Evolutionary conservation across 306 rosid genomes (phyloP).

Genomic region (Trifolium dubium): DNA sequence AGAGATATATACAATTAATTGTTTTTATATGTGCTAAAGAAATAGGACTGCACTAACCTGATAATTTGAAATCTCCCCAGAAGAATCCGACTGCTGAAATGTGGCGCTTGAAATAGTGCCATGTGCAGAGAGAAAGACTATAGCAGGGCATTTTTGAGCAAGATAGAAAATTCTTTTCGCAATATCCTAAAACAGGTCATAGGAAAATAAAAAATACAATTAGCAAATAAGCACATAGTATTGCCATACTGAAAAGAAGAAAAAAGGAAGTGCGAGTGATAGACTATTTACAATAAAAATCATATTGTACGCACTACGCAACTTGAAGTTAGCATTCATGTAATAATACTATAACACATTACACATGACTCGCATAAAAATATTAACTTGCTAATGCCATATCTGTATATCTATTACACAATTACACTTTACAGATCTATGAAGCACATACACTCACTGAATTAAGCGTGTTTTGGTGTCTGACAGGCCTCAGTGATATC

Average conservation of each 20-base stretch:
- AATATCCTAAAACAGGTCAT: not conserved
- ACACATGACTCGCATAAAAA: too few species aligned
- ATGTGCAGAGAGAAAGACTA: not conserved
- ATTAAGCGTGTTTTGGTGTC: too few species aligned
- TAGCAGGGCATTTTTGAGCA: not conserved
- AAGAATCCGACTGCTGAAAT: not conserved
- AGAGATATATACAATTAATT: not conserved
- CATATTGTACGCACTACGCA: not conserved
- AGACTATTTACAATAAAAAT: not conserved
- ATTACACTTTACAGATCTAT: not conserved
- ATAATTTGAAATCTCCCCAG: not conserved
- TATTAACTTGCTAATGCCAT: too few species aligned
- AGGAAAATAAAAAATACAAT: not conserved
- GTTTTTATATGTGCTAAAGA: not conserved
- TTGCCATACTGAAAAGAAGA: not conserved
- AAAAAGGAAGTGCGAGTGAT: not conserved
- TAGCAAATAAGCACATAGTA: not conserved
- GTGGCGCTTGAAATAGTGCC: not conserved
- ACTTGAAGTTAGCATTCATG: too few species aligned
- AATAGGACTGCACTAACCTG: slow-evolving; percentile 1
- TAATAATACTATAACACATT: too few species aligned
- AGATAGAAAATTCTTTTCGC: not conserved
- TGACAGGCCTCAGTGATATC: too few species aligned
- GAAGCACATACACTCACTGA: too few species aligned
- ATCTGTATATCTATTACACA: not conserved